Evolutionary conservation across 768 basidiomycete species (phyloP).

Genomic region (Epithele typhae): DNA sequence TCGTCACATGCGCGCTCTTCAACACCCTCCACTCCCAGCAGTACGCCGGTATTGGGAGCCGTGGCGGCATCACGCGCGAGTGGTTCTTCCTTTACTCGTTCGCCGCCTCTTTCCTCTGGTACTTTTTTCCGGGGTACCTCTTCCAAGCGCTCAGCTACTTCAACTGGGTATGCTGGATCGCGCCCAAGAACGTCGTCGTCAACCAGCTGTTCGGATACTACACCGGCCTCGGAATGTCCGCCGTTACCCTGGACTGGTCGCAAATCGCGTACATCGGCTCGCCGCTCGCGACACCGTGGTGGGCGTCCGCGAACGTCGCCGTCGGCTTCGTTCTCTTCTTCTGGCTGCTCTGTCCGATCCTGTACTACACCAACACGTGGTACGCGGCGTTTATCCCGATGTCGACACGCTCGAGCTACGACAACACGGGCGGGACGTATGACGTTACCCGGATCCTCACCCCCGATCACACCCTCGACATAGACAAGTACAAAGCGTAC

Average conservation of each 20-base stretch:
- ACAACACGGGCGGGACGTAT: conserved; percentile 39
- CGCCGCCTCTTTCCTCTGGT: conserved; percentile 36
- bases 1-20: conserved; percentile 41
- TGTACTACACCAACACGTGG: conserved; percentile 70
- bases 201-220: conserved; percentile 73
- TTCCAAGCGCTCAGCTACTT: conserved; percentile 44
- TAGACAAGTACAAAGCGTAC: conserved; percentile 37
- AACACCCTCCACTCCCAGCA: conserved; percentile 36
- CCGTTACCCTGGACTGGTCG: conserved; percentile 80
- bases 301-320: conserved; percentile 70
- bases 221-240: conserved; percentile 46
- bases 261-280: conserved; percentile 64
- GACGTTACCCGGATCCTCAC: conserved; percentile 40
- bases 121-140: conserved; percentile 70
- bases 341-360: conserved; percentile 58
- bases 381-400: conserved; percentile 65
- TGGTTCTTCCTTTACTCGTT: conserved; percentile 47
- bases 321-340: conserved; percentile 64
- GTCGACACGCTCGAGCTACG: conserved; percentile 32
- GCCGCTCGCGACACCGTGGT: conserved; percentile 79
- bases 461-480: conserved; percentile 30
- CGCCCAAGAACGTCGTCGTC: conserved; percentile 59
- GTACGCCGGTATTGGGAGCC: conserved; percentile 39
- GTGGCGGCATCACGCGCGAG: conserved; percentile 46
- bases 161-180: conserved; percentile 62